Evolutionary conservation across 169 alveolate genomes (phyloP).

Genomic region (Besnoitia besnoiti): DNA sequence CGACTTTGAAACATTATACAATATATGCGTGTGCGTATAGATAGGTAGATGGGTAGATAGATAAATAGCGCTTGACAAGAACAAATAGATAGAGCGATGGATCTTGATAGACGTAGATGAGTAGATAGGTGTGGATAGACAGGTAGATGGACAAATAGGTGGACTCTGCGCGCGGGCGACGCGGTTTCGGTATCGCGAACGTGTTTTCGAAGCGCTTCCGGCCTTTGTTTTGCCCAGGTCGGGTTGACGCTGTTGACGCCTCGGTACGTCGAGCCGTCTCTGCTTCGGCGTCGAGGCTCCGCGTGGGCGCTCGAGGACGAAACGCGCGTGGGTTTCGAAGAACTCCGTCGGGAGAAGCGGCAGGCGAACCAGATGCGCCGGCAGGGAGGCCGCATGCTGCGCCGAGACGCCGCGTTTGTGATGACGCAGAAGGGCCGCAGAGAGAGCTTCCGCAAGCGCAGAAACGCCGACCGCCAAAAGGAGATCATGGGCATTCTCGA

Average conservation of each 20-base stretch:
- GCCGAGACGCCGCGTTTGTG: slow-evolving; percentile 12
- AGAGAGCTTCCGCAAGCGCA: background rate
- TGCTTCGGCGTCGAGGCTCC: background rate
- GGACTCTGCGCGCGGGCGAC: too few species aligned
- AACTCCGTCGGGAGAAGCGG: background rate
- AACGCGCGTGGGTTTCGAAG: background rate
- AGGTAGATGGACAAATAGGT: too few species aligned
- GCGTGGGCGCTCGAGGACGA: background rate
- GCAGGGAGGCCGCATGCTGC: slow-evolving; percentile 23
- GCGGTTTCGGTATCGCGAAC: too few species aligned
- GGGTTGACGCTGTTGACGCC: slow-evolving; percentile 47
- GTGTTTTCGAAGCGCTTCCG: too few species aligned
- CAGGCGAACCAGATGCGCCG: slow-evolving; percentile 21
- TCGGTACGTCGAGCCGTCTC: slow-evolving; percentile 32
- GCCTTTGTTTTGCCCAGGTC: slow-evolving; percentile 1
- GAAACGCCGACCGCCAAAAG: slow-evolving; percentile 24
- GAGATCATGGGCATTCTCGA: slow-evolving; percentile 66
- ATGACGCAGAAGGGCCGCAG: background rate
- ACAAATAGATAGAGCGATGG: too few species aligned
- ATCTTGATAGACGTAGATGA: too few species aligned
- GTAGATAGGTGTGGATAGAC: too few species aligned
- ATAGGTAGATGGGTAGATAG: too few species aligned
- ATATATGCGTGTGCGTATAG: too few species aligned
- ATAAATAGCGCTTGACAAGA: too few species aligned
- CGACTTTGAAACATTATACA: too few species aligned